These are phyloP conservation scores for Penicillium sp. DNA, from an alignment of 2,329 filamentous ascomycete species.

Conservation along the genomic window DNA sequence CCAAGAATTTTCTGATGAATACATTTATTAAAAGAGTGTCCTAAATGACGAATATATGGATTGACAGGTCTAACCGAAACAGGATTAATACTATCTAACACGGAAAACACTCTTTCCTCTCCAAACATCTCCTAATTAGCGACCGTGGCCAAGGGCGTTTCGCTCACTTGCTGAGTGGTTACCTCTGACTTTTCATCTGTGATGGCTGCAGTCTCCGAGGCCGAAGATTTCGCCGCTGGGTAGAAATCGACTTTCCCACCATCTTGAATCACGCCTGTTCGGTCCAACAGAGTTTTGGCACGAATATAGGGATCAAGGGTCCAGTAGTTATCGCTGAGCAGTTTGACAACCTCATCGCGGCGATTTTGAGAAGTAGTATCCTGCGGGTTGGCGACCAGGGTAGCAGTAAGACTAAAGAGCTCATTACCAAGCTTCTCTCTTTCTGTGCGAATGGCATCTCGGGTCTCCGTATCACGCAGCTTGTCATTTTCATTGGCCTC, in stretches of 20 bases:
- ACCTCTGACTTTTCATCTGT: background rate
- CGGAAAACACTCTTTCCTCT: background rate
- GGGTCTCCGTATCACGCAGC: slow-evolving; percentile 8
- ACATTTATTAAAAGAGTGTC: no score
- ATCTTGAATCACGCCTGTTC: slow-evolving; percentile 21
- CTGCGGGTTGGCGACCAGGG: slow-evolving; percentile 10
- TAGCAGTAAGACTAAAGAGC: slow-evolving; percentile 14
- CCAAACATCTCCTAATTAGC: background rate
- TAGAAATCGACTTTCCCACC: slow-evolving; percentile 22
- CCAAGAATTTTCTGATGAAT: no score
- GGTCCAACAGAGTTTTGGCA: slow-evolving; percentile 16
- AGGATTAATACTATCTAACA: background rate
- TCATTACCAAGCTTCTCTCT: slow-evolving; percentile 14
- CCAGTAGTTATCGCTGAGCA: slow-evolving; percentile 19
- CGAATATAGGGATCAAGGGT: slow-evolving; percentile 21
- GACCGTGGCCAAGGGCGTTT: background rate
- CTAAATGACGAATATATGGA: no score
- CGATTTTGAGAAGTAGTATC: background rate
- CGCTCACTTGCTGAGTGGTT: background rate
- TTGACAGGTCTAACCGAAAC: background rate
- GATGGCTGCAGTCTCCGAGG: background rate
- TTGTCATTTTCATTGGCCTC: slow-evolving; percentile 12
- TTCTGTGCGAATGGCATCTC: slow-evolving; percentile 7
- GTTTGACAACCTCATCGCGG: slow-evolving; percentile 12
- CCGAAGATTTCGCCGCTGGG: background rate